Conservation (phyloP, 176 grass and related monocot genomes). For the Lolium rigidum region DNA sequence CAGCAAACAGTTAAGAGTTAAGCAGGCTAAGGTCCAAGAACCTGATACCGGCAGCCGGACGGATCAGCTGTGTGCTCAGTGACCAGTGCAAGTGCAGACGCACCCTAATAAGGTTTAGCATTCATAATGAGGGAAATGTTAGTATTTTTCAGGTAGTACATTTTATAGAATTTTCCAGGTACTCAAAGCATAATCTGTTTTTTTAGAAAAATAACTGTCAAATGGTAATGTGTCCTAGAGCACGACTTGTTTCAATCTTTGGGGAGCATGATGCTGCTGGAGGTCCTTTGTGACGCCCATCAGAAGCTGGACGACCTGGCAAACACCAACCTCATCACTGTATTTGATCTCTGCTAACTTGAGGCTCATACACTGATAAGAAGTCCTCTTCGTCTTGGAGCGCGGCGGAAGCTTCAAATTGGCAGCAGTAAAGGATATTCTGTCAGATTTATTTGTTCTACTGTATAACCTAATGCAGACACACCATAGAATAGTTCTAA, state of each 20-base stretch:
- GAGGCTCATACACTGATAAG: conserved; percentile 1
- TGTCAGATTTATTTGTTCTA: background rate
- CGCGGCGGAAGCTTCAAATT: background rate
- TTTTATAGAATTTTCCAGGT: no score
- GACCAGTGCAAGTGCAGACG: background rate
- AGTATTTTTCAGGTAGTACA: background rate
- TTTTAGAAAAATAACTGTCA: no score
- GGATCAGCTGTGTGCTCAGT: background rate
- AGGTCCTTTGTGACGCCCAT: background rate
- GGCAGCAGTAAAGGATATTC: background rate
- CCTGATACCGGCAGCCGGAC: background rate
- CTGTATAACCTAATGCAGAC: background rate
- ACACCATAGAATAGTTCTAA: background rate
- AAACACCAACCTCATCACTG: background rate
- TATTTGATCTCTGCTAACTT: background rate
- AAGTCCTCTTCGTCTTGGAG: background rate
- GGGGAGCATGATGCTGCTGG: background rate
- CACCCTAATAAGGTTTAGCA: background rate
- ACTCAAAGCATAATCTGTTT: no score
- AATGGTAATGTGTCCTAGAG: no score
- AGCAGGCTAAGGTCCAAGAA: background rate
- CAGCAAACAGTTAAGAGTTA: background rate
- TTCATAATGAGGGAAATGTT: background rate
- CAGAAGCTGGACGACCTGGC: background rate
- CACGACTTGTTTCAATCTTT: no score